Base-by-base conservation (phyloP, 495 filamentous ascomycete species). In the Bacidia gigantensis region DNA sequence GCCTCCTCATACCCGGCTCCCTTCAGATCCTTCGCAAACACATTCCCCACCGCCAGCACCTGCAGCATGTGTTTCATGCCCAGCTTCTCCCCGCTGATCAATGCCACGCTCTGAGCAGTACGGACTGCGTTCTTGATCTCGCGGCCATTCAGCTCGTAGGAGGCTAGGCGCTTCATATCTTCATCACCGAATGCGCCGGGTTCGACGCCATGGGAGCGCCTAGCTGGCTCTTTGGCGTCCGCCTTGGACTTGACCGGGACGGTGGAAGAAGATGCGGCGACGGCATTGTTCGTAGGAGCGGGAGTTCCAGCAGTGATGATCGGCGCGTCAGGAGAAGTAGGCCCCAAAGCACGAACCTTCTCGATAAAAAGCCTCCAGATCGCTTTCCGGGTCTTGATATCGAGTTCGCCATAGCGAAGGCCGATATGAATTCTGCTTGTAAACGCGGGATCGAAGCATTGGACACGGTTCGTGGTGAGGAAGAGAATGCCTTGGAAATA, bases 81-180 rank as follows among this genome's bases (percentile, higher is more conserved):
- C 3, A 95, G 72, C 0, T 74, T 72, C 39, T 79, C 74, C 35
- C 71, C 70, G 63, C 89, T 85, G 56, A 87, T 84, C 53, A 92
- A 78, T 2, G 89, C 89, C 14, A 95, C 72, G 0, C 84, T 83
- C 64, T 95, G 89, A 0, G 89, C 86, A n/a, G 87, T 89, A 49
- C 86, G 77, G 41, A 94, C 83, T 3, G 82, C 84, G 65, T 95
- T 95, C 71, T 95, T 95, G 74, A 95, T 95, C 82, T 94, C 88
- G 54, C 89, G 79, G n/a, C 89, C 89, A 60, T 95, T 95, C 50
- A 95, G 66, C 39, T 80, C 80, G 60, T 83, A 78, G 41, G 80
- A 71, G 0, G 84, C 76, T 44, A 95, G 67, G 38, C 62, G 62
- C 43, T 82, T 80, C 59, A 76, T 83, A 61, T 90, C 84, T 23